A percentile compares a stretch with the other conserved stretches of the same genome.
phyloP scores from a whole-genome alignment of 352 stramenopile species.

The Pythium apleroticum region DNA sequence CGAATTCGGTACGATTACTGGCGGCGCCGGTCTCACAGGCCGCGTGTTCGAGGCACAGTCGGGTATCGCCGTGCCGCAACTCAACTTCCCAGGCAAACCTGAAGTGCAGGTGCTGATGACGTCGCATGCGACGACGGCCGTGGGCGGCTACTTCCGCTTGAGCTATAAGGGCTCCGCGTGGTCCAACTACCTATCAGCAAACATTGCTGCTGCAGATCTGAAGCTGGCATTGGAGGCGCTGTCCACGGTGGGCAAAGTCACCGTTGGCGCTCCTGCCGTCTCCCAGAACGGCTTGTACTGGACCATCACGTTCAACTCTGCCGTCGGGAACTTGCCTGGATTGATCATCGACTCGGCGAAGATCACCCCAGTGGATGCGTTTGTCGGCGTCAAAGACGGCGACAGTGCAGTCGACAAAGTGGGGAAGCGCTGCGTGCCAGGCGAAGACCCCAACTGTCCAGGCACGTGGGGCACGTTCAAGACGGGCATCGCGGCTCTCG shows the following conservation, averaged over 20 bases:
- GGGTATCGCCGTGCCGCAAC: slow-evolving; percentile 40
- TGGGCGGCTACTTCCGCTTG: slow-evolving; percentile 69
- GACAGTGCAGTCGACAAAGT: slow-evolving; percentile 65
- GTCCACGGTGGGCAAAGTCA: slow-evolving; percentile 62
- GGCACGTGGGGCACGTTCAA: slow-evolving; percentile 46
- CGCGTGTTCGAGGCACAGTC: slow-evolving; percentile 51
- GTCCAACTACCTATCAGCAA: slow-evolving; percentile 63
- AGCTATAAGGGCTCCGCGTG: slow-evolving; percentile 73
- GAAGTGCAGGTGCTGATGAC: slow-evolving; percentile 80
- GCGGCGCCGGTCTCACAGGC: slow-evolving; percentile 31
- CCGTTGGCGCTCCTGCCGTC: slow-evolving; percentile 31
- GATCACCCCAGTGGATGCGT: slow-evolving; percentile 43
- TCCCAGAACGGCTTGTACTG: slow-evolving; percentile 56
- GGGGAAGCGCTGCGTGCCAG: slow-evolving; percentile 46
- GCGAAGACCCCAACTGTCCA: slow-evolving; percentile 36
- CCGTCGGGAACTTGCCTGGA: slow-evolving; percentile 53
- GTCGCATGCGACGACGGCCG: slow-evolving; percentile 35
- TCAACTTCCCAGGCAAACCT: slow-evolving; percentile 53
- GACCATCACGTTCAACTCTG: slow-evolving; percentile 80
- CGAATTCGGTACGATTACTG: slow-evolving; percentile 30
- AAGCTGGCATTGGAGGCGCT: slow-evolving; percentile 61
- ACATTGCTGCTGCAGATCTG: slow-evolving; percentile 36
- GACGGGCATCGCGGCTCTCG: slow-evolving; percentile 37
- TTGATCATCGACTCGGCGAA: slow-evolving; percentile 61
- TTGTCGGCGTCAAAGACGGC: slow-evolving; percentile 68